Percentiles rank a stretch among this genome's conserved stretches.
phyloP scores from a whole-genome alignment of 73 alveolate species.

The Uronychia binucleata region DNA sequence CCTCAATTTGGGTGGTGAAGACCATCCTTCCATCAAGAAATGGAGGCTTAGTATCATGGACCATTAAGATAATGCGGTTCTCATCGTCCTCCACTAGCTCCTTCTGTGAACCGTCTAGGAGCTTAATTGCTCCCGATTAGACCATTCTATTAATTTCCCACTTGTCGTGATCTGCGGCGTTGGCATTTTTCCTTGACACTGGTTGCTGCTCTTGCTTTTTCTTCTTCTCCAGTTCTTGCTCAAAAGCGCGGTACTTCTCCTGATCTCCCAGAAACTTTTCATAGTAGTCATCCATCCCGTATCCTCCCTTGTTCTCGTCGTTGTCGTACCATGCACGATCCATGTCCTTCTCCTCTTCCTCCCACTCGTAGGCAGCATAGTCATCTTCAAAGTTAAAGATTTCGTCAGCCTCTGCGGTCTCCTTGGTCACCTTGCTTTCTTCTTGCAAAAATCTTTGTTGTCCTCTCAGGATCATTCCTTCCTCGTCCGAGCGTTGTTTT shows the following conservation, averaged over 20 bases:
- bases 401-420: conserved; percentile 4
- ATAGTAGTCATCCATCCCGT: conserved; percentile 74
- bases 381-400: conserved; percentile 41
- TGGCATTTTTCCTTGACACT: conserved; percentile 79
- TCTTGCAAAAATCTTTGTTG: neutral
- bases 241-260: neutral
- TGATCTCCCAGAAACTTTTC: conserved; percentile 9
- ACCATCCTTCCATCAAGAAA: conserved; percentile 97
- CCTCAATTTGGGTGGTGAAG: conserved; percentile 93
- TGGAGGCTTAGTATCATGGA: conserved; percentile 98
- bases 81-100: conserved; percentile 91
- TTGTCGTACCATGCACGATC: conserved; percentile 97
- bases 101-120: conserved; percentile 52
- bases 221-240: conserved; percentile 73
- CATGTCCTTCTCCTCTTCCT: conserved; percentile 76
- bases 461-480: neutral
- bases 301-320: conserved; percentile 90
- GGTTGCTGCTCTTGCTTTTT: conserved; percentile 73
- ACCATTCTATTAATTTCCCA: conserved; percentile 99
- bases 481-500: neutral
- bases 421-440: conserved; percentile 12
- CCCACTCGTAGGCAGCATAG: conserved; percentile 87
- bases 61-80: conserved; percentile 90
- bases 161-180: conserved; percentile 91
- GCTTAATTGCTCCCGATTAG: conserved; percentile 86